Conservation (phyloP, 1,139 yeast genomes). For the Pichia sp. region DNA sequence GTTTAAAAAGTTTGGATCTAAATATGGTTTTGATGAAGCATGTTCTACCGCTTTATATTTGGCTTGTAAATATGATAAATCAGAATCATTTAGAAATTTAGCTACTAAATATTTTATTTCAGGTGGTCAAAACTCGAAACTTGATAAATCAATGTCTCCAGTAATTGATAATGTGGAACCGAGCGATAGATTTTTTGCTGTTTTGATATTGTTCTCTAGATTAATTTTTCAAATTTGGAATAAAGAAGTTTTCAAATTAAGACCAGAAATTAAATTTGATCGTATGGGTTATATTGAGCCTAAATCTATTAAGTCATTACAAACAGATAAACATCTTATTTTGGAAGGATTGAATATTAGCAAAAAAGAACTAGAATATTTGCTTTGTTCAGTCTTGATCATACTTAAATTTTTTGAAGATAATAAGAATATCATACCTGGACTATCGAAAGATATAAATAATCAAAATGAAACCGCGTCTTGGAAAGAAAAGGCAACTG, state of each 20-base stretch:
- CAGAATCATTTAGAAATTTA: constrained; percentile 45
- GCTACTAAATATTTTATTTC: constrained; percentile 49
- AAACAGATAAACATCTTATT: constrained; percentile 30
- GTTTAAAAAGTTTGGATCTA: constrained; percentile 42
- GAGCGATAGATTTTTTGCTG: constrained; percentile 89
- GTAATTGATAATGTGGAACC: constrained; percentile 68
- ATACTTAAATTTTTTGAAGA: constrained; percentile 52
- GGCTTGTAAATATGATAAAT: constrained; percentile 65
- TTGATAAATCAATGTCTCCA: constrained; percentile 33
- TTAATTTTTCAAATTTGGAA: constrained; percentile 77
- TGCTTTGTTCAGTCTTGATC: constrained; percentile 60
- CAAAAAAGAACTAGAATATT: constrained; percentile 55
- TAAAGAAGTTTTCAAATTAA: constrained; percentile 53
- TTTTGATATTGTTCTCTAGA: constrained; percentile 75
- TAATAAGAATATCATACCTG: constrained; percentile 58
- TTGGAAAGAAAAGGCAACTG: constrained; percentile 38
- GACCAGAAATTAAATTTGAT: constrained; percentile 39
- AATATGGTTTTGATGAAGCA: constrained; percentile 67
- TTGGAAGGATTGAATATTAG: constrained; percentile 43
- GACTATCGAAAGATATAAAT: constrained; percentile 39
- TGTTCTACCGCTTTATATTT: constrained; percentile 82
- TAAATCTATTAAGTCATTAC: constrained; percentile 42
- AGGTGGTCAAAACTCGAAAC: constrained; percentile 49
- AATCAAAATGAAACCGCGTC: constrained; percentile 26
- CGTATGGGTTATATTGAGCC: constrained; percentile 32